Base-by-base conservation (phyloP, 2,329 filamentous ascomycete species). In the Ophiostoma piceae region DNA sequence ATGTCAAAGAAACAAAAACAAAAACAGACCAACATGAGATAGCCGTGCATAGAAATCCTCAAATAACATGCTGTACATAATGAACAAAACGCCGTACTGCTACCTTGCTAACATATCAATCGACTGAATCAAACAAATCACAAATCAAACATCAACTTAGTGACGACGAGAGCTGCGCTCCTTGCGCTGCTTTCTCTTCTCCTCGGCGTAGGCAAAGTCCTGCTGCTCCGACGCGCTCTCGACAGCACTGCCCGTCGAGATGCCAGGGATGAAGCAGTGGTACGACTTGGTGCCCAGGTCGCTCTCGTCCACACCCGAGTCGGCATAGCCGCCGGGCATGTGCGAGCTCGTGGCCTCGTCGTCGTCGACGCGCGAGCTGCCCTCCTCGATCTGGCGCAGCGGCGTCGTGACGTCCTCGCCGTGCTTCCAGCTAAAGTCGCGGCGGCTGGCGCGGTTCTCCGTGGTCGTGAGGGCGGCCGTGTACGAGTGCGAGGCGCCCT, bases 201-300 rank as follows among this genome's bases (percentile, higher is more conserved):
- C 81, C 73, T 83, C 71, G n/a, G 77, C 75, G 67, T 82, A 81
- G 37, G 75, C 73, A 65, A 74, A 74, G 64, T 82, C 80, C 66
- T 76, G 77, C 14, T 76, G 73, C 43, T 75, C 75, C 2, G 74
- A 74, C 12, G 73, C 70, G 57, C 69, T 68, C 73, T 71, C 77
- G 71, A 75, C 78, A 68, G 78, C 74, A 68, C 66, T 72, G 54
- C 67, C 62, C 6, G 68, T 51, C 74, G 80, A 80, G 73, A 85
- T 76, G 73, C 85, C 84, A 2, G 85, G 85, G 76, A 86, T 84
- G 51, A 82, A 78, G 73, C 87, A 84, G 73, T 80, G 80, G 75
- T 88, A 87, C 51, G 84, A 82, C 81, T 87, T 87, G 73, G 84
- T 87, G 39, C 85, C 85, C 9, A 83, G 73, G 1, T 87, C 85